Evolutionary conservation across 768 basidiomycete genomes (phyloP).

Genomic region (Jaapia argillacea): DNA sequence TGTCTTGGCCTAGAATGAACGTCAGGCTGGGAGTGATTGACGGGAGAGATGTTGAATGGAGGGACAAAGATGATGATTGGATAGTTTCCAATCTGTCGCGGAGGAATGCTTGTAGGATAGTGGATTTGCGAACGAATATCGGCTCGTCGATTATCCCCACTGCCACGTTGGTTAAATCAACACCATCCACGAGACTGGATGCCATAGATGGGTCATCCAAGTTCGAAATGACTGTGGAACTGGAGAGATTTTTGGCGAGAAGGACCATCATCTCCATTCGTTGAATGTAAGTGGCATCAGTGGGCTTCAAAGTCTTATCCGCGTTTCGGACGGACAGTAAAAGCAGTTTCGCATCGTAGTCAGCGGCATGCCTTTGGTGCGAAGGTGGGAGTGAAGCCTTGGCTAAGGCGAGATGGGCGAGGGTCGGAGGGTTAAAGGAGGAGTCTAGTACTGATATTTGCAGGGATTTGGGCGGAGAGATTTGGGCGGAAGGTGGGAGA

Average conservation of each 20-base stretch:
- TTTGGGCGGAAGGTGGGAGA: constrained; percentile 20
- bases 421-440: constrained; percentile 88
- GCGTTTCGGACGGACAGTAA: constrained; percentile 81
- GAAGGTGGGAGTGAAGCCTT: constrained; percentile 25
- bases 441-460: constrained; percentile 77
- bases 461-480: constrained; percentile 17
- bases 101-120: constrained; percentile 43
- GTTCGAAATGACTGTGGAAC: not conserved
- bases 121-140: constrained; percentile 79
- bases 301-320: constrained; percentile 64
- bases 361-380: constrained; percentile 6
- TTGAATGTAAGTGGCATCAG: constrained; percentile 68
- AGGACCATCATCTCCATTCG: constrained; percentile 81
- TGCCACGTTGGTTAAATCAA: constrained; percentile 57
- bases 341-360: constrained; percentile 68
- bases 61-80: constrained; percentile 21
- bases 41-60: constrained; percentile 3
- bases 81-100: too few relatives aligned
- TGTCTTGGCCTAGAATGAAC: constrained; percentile 79
- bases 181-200: constrained; percentile 3
- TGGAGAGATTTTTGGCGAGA: constrained; percentile 40
- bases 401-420: constrained; percentile 74
- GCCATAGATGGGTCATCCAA: too few relatives aligned
- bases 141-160: constrained; percentile 82
- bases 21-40: constrained; percentile 24